phyloP scores from a whole-genome alignment of 257 asterid species.

The Striga asiatica region DNA sequence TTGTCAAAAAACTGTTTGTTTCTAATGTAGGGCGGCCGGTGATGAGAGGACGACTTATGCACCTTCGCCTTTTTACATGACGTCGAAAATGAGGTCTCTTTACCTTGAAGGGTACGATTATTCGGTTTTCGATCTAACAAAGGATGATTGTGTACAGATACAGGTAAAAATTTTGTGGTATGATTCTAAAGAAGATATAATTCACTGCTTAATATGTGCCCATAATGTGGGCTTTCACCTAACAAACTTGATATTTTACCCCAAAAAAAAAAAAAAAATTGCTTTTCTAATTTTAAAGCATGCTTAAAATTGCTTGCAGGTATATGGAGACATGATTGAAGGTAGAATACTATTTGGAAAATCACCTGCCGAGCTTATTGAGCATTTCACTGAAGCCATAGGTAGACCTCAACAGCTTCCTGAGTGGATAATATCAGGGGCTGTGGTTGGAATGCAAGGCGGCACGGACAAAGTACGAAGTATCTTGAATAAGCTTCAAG shows the following conservation, averaged over 20 bases:
- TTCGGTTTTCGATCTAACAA: constrained; percentile 76
- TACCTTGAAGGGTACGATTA: constrained; percentile 89
- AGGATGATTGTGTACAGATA: constrained; percentile 68
- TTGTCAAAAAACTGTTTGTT: neutral
- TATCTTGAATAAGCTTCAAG: constrained; percentile 49
- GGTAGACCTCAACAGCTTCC: constrained; percentile 90
- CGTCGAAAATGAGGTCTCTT: constrained; percentile 84
- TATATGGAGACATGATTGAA: constrained; percentile 61
- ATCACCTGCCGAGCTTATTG: constrained; percentile 80
- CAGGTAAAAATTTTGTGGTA: constrained; percentile 44
- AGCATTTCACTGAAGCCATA: constrained; percentile 59
- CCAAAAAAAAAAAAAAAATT: neutral
- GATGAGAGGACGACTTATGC: constrained; percentile 95
- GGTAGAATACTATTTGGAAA: constrained; percentile 69
- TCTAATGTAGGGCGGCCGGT: constrained; percentile 75
- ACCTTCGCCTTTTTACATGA: constrained; percentile 85
- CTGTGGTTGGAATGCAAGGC: constrained; percentile 95
- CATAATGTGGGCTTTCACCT: no score
- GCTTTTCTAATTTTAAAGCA: neutral
- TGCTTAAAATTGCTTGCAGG: constrained; percentile 30
- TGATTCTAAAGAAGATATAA: no score
- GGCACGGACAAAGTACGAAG: constrained; percentile 55
- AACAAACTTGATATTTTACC: no score
- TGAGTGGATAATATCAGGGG: constrained; percentile 91
- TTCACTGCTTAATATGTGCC: no score